Evolutionary conservation across 768 basidiomycete species (phyloP).

Genomic region (Lactarius vividus): DNA sequence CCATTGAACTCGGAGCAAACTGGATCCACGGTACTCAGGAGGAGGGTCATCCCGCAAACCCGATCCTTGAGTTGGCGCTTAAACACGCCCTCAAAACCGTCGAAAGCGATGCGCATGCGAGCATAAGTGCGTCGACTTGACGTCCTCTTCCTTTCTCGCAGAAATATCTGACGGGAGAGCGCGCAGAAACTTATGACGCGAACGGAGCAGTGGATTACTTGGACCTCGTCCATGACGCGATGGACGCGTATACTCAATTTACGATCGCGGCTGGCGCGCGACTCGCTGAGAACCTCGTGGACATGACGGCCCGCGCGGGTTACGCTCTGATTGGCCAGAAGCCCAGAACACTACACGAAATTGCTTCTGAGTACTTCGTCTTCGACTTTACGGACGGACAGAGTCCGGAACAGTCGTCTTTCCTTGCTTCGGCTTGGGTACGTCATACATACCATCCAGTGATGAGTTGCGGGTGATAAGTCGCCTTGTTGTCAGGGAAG

Average conservation of each 20-base stretch:
- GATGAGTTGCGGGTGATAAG: neutral
- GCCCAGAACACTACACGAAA: conserved; percentile 43
- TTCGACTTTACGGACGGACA: conserved; percentile 52
- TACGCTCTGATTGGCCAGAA: conserved; percentile 49
- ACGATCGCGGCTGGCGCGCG: conserved; percentile 44
- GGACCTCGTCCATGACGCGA: conserved; percentile 42
- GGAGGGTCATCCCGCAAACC: conserved; percentile 49
- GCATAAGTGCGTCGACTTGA: conserved; percentile 31
- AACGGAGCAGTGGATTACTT: conserved; percentile 46
- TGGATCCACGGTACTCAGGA: conserved; percentile 44
- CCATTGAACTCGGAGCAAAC: conserved; percentile 44
- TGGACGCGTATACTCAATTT: conserved; percentile 39
- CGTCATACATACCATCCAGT: too few relatives aligned
- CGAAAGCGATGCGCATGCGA: conserved; percentile 36
- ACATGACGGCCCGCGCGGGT: conserved; percentile 48
- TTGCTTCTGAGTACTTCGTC: conserved; percentile 54
- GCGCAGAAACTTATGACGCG: conserved; percentile 48
- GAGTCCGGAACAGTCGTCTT: conserved; percentile 54
- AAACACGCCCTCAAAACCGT: conserved; percentile 48
- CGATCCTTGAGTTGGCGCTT: conserved; percentile 51
- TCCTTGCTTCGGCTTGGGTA: conserved; percentile 46
- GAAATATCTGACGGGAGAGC: neutral
- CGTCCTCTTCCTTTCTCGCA: too few relatives aligned
- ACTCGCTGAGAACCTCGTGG: conserved; percentile 42
- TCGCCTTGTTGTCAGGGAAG: conserved; percentile 42